These are phyloP conservation scores for Mesembryanthemum crystallinum DNA, from an alignment of 148 eudicot species.

Conservation along the genomic window DNA sequence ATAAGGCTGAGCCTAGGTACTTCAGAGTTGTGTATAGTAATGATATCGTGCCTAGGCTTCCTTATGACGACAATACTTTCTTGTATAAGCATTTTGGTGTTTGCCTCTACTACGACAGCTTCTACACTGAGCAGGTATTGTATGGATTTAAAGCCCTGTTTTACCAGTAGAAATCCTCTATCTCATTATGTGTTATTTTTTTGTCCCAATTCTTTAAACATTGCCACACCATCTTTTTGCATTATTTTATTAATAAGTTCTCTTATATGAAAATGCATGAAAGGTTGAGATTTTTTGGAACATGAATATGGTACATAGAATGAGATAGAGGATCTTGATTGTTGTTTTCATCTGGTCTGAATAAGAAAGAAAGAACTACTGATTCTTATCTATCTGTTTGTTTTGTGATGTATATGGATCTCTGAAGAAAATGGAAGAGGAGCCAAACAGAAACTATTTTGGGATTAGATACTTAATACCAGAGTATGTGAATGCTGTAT, in stretches of 20 bases:
- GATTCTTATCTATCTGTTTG: neutral
- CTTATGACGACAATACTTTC: constrained; percentile 45
- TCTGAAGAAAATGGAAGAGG: constrained; percentile 55
- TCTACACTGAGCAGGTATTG: constrained; percentile 52
- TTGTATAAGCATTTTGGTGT: constrained; percentile 75
- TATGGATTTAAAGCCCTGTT: neutral
- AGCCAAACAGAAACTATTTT: constrained; percentile 71
- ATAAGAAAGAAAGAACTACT: neutral
- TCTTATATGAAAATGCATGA: no score
- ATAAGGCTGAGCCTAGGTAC: constrained; percentile 29
- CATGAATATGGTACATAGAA: no score
- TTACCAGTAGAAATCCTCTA: no score
- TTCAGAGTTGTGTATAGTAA: constrained; percentile 63
- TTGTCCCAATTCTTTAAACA: no score
- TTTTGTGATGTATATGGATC: neutral
- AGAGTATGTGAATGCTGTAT: constrained; percentile 51
- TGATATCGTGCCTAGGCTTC: constrained; percentile 74
- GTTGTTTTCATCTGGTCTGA: neutral
- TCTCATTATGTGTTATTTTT: no score
- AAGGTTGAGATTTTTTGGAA: no score
- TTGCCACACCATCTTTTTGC: no score
- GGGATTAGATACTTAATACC: constrained; percentile 50
- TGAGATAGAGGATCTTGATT: no score
- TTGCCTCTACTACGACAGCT: constrained; percentile 60
- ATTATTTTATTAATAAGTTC: no score